phyloP scores from a whole-genome alignment of 2,329 filamentous ascomycete genomes.

The Verticillium klebahnii region DNA sequence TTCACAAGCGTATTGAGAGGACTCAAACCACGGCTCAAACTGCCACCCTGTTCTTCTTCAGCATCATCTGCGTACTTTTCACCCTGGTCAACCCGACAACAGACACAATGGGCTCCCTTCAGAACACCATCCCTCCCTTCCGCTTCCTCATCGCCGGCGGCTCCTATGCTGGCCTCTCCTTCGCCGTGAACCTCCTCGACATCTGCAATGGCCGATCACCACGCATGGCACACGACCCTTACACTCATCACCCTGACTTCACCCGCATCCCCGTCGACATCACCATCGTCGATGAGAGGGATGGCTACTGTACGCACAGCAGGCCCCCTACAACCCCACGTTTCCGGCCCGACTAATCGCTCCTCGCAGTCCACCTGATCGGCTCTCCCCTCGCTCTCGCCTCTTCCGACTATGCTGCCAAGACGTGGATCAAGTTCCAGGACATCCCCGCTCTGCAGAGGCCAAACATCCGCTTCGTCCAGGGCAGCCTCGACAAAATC shows the following conservation, averaged over 20 bases:
- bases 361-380: constrained; percentile 59
- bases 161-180: constrained; percentile 67
- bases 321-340: constrained; percentile 2
- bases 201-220: constrained; percentile 52
- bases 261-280: constrained; percentile 58
- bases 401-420: constrained; percentile 56
- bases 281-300: constrained; percentile 72
- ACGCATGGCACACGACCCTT: constrained; percentile 35
- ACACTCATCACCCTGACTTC: constrained; percentile 33
- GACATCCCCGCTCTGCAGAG: constrained; percentile 63
- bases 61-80: not conserved
- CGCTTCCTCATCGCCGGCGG: constrained; percentile 65
- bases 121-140: constrained; percentile 28
- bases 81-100: not conserved
- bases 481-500: constrained; percentile 58
- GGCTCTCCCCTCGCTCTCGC: constrained; percentile 70
- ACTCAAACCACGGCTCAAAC: not conserved
- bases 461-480: constrained; percentile 58
- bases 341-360: not conserved
- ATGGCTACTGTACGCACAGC: constrained; percentile 66
- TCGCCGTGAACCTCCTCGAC: constrained; percentile 63
- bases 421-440: constrained; percentile 66
- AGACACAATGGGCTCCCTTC: constrained; percentile 14
- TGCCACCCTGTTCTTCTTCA: constrained; percentile 1
- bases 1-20: not conserved